These are phyloP conservation scores for Cryphonectria parasitica DNA, from an alignment of 2,329 filamentous ascomycete species.

Conservation along the genomic window DNA sequence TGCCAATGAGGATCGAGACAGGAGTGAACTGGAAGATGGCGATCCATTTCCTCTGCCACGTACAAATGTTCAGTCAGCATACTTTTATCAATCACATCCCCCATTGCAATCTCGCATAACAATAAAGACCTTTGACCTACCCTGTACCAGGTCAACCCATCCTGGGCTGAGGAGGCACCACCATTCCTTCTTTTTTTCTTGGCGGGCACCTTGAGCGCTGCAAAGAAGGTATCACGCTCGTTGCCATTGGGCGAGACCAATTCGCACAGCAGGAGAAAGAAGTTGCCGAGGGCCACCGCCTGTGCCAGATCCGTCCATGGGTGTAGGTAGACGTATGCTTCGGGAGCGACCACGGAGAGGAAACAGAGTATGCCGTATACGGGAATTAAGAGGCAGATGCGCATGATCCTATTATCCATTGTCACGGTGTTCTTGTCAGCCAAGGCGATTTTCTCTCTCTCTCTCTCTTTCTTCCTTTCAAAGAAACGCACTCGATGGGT, in stretches of 20 bases:
- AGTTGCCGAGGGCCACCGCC: slow-evolving; percentile 44
- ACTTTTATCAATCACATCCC: not conserved
- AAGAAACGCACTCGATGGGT: not conserved
- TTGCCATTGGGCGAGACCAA: slow-evolving; percentile 42
- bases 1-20: slow-evolving; percentile 47
- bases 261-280: slow-evolving; percentile 49
- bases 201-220: slow-evolving; percentile 37
- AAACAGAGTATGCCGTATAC: slow-evolving; percentile 46
- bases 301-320: slow-evolving; percentile 45
- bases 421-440: not conserved
- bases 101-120: fast-evolving
- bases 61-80: not conserved
- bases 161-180: slow-evolving; percentile 16
- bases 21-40: slow-evolving; percentile 46
- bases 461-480: not conserved
- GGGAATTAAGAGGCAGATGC: slow-evolving; percentile 47
- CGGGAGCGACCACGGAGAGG: slow-evolving; percentile 42
- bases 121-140: not conserved
- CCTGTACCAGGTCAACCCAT: slow-evolving; percentile 41
- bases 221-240: slow-evolving; percentile 42
- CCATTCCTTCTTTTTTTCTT: slow-evolving; percentile 32
- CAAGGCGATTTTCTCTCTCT: not conserved
- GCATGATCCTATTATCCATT: slow-evolving; percentile 38
- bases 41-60: slow-evolving; percentile 37
- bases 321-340: slow-evolving; percentile 44